Evolutionary conservation across 805 yeast genomes (phyloP).

Genomic region (Candida vartiovaarae): DNA sequence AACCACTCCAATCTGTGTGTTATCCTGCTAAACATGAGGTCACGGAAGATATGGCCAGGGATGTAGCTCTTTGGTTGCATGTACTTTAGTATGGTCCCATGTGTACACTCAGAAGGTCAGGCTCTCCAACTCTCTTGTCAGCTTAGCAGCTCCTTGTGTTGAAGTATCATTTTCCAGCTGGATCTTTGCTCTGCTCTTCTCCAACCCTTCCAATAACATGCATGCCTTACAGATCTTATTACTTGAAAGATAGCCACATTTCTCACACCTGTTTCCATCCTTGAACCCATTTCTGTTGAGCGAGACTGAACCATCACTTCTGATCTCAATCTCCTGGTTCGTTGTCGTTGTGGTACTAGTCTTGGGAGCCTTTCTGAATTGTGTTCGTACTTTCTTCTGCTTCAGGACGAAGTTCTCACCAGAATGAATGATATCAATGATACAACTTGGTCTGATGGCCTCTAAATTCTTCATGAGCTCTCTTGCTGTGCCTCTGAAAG

Average conservation of each 20-base stretch:
- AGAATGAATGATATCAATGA: constrained; percentile 87
- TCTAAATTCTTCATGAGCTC: constrained; percentile 86
- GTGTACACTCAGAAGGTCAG: constrained; percentile 42
- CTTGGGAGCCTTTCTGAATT: constrained; percentile 14
- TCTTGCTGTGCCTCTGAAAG: constrained; percentile 96
- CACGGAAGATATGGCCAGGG: constrained; percentile 13
- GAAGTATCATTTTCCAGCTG: constrained; percentile 44
- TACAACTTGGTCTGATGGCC: constrained; percentile 84
- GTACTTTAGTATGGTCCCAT: not conserved
- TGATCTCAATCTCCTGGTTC: constrained; percentile 41
- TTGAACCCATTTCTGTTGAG: constrained; percentile 31
- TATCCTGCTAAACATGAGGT: constrained; percentile 16
- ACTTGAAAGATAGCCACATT: constrained; percentile 88
- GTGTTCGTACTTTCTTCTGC: constrained; percentile 41
- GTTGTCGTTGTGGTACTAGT: constrained; percentile 1
- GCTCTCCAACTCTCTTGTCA: constrained; percentile 54
- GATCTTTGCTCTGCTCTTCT: constrained; percentile 63
- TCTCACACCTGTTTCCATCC: constrained; percentile 74
- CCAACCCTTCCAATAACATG: constrained; percentile 75
- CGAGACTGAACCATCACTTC: constrained; percentile 56
- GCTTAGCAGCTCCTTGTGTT: constrained; percentile 57
- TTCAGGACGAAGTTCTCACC: constrained; percentile 79
- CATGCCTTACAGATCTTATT: constrained; percentile 93
- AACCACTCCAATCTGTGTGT: constrained; percentile 9
- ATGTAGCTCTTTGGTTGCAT: constrained; percentile 16